Evolutionary conservation across 2,329 filamentous ascomycete genomes (phyloP).

Genomic region (Berkeleyomyces rouxiae): DNA sequence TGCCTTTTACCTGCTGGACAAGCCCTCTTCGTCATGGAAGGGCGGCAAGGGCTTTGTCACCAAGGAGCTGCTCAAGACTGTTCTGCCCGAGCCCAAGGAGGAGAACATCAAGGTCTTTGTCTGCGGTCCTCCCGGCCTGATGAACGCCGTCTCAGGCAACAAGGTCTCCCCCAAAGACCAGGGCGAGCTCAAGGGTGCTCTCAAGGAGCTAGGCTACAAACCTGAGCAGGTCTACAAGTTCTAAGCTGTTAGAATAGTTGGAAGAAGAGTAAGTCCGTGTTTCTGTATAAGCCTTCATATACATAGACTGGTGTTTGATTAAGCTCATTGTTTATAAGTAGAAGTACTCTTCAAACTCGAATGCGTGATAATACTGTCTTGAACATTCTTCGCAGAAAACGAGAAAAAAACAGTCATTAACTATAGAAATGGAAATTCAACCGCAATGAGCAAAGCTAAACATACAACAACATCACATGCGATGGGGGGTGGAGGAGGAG

Average conservation of each 20-base stretch:
- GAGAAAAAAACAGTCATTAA: not conserved
- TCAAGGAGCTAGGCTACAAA: constrained; percentile 62
- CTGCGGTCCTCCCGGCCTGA: constrained; percentile 80
- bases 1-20: constrained; percentile 85
- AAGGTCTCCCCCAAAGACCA: constrained; percentile 93
- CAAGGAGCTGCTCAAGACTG: constrained; percentile 88
- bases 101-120: constrained; percentile 95
- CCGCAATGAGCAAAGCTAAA: constrained; percentile 1
- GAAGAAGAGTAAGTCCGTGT: not conserved
- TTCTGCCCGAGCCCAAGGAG: constrained; percentile 79
- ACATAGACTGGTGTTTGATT: no score
- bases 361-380: not conserved
- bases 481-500: not conserved
- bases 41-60: constrained; percentile 66
- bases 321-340: no score
- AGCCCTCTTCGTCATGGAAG: constrained; percentile 60
- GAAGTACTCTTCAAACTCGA: not conserved
- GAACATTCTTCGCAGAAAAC: not conserved
- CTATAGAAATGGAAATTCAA: not conserved
- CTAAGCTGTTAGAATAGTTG: constrained; percentile 24
- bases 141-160: constrained; percentile 76
- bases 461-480: not conserved
- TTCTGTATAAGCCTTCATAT: not conserved
- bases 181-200: constrained; percentile 66
- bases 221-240: constrained; percentile 89